phyloP scores from a whole-genome alignment of 1,284 basidiomycete species.

The Ustilago trichophora region DNA sequence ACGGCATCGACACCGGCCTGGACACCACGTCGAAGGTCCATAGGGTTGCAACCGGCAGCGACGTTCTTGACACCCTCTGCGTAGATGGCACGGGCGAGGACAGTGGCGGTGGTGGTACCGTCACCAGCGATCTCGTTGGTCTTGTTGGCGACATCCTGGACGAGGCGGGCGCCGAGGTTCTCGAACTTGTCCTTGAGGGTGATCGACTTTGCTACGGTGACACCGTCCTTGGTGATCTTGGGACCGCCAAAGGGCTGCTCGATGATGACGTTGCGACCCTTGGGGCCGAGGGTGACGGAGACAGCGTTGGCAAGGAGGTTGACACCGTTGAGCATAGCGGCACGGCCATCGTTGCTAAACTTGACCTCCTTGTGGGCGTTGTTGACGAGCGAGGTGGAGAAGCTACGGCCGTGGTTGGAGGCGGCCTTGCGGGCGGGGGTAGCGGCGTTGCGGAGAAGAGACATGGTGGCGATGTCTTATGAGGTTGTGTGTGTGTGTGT shows the following conservation, averaged over 20 bases:
- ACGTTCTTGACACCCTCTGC: constrained; percentile 99
- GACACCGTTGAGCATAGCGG: constrained; percentile 92
- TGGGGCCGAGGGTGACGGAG: constrained; percentile 95
- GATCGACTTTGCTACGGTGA: constrained; percentile 95
- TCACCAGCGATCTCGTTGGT: constrained; percentile 98
- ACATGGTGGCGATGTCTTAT: constrained; percentile 32
- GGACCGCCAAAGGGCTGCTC: constrained; percentile 97
- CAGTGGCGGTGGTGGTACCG: constrained; percentile 96
- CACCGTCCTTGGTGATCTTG: constrained; percentile 99
- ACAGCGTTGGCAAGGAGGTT: constrained; percentile 80
- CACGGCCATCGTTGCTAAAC: constrained; percentile 94
- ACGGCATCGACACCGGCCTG: constrained; percentile 97
- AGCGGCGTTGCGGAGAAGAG: constrained; percentile 54
- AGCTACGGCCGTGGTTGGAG: constrained; percentile 42
- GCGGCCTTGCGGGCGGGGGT: constrained; percentile 47
- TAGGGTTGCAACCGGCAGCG: constrained; percentile 97
- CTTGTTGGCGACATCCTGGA: constrained; percentile 94
- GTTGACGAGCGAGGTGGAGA: constrained; percentile 53
- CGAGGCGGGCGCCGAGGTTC: constrained; percentile 96
- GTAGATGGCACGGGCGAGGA: constrained; percentile 95
- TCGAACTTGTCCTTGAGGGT: constrained; percentile 97
- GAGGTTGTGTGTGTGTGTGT: not conserved
- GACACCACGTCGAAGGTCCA: constrained; percentile 95
- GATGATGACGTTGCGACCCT: constrained; percentile 99
- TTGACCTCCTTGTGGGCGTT: constrained; percentile 84